Conservation (phyloP, 441 rosid genomes). For the Gossypium schwendimanii region DNA sequence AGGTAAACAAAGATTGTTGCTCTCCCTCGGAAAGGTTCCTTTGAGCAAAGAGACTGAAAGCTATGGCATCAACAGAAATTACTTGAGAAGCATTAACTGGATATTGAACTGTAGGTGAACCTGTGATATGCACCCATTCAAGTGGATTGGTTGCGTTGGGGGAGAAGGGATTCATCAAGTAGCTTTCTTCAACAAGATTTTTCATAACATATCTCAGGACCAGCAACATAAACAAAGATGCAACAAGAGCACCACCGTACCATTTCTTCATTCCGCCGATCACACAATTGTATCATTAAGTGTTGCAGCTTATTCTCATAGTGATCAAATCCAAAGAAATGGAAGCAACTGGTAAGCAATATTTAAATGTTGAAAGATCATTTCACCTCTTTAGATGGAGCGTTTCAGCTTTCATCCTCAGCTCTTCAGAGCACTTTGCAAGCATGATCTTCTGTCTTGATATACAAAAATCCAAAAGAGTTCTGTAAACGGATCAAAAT, state of each 20-base stretch:
- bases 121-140: constrained; percentile 50
- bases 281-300: constrained; percentile 19
- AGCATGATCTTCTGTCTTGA: constrained; percentile 12
- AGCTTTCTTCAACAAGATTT: constrained; percentile 49
- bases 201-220: constrained; percentile 63
- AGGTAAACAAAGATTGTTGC: constrained; percentile 56
- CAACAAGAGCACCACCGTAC: constrained; percentile 59
- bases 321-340: constrained; percentile 7
- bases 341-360: constrained; percentile 1
- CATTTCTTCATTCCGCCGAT: constrained; percentile 71
- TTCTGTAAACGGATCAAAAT: neutral
- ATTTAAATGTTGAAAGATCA: constrained; percentile 15
- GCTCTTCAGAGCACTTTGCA: constrained; percentile 9
- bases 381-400: constrained; percentile 9
- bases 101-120: constrained; percentile 45
- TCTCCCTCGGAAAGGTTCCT: constrained; percentile 60
- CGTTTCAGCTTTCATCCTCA: constrained; percentile 11
- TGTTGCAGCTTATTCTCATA: constrained; percentile 10
- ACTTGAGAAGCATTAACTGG: constrained; percentile 51
- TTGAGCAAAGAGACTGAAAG: constrained; percentile 44
- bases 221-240: constrained; percentile 65
- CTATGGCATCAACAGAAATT: constrained; percentile 45
- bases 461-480: constrained; percentile 4
- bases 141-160: constrained; percentile 64
- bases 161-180: constrained; percentile 31